Evolutionary conservation across 2,329 filamentous ascomycete species (phyloP), one percentile per base, ranked within the genome.

Genomic region (Penicillium sclerotiorum): DNA sequence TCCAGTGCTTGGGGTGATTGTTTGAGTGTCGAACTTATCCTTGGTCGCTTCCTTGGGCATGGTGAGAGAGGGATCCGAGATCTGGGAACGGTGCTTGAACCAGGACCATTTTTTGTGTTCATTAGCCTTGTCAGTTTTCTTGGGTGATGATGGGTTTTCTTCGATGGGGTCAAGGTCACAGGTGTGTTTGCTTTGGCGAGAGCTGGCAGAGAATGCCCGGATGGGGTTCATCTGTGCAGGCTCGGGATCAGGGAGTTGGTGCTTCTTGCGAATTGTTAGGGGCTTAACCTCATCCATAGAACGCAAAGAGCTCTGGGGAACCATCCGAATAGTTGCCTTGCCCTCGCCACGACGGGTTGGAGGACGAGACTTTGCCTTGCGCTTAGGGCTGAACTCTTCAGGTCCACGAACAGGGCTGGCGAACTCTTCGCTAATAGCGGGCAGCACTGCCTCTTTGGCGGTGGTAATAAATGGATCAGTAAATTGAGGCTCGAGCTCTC

Each of bases 291-390:
- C 69, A 23, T 66, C 65, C 21, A 74, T 70, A 5, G 72, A 74
- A 4, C 69, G 73, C 8, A 76, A 62, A 4, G 80, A 77, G 28
- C 78, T 79, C 8, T 77, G 74, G 22, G 79, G 74, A 2, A 86
- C 81, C 55, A 85, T 70, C 11, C 83, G 76, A 36, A 86, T 81
- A 0, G 82, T 85, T 23, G 73, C 68, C 47, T 63, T 71, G 9
- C 58, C 60, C 44, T 71, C 61, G 17, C 39, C 36, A 3, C 20
- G 23, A 12, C 46, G 53, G 21, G n/a, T 44, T 3, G 43, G 13
- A 4, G 40, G 22, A 9, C 49, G 42, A 45, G 53, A 33, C 44
- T 53, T 48, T 44, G 52, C 35, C 52, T 55, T 45, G 3, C 22
- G 33, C 17, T 51, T 53, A 2, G 56, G 47, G 5, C 46, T 60